A percentile compares a stretch with the other conserved stretches of the same genome.
phyloP scores from a whole-genome alignment of 176 grass and related monocot genomes.

The Oryza nivara region DNA sequence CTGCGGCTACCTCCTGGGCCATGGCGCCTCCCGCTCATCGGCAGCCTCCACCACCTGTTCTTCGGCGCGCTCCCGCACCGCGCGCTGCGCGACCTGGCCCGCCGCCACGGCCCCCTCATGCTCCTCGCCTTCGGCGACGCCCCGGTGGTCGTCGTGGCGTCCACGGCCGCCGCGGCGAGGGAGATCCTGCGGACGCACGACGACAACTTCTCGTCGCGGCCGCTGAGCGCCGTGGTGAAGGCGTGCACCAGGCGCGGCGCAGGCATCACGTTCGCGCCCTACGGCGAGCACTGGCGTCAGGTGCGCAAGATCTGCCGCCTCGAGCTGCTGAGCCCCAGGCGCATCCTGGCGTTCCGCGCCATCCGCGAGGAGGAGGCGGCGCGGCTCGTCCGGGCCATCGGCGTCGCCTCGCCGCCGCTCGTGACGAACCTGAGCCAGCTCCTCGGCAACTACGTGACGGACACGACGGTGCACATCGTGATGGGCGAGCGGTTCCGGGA shows the following conservation, averaged over 20 bases:
- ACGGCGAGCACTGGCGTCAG: background rate
- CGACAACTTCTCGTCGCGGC: slow-evolving; percentile 15
- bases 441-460: background rate
- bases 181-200: slow-evolving; percentile 33
- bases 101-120: slow-evolving; percentile 3
- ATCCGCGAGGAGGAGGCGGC: background rate
- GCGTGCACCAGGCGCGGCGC: background rate
- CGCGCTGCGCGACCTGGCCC: background rate
- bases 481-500: slow-evolving; percentile 7
- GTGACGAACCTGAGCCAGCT: background rate
- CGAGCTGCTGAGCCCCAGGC: background rate
- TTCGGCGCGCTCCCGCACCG: background rate
- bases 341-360: background rate
- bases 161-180: slow-evolving; percentile 17
- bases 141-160: background rate
- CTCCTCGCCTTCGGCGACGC: slow-evolving; percentile 6
- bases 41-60: slow-evolving; percentile 16
- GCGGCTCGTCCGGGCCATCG: background rate
- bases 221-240: background rate
- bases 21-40: slow-evolving; percentile 7
- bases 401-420: background rate
- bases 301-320: background rate
- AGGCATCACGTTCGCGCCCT: background rate
- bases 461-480: background rate
- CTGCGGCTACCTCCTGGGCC: background rate